These are phyloP conservation scores for Phoenix dactylifera DNA, from an alignment of 176 grass and related monocot species.

Conservation along the genomic window DNA sequence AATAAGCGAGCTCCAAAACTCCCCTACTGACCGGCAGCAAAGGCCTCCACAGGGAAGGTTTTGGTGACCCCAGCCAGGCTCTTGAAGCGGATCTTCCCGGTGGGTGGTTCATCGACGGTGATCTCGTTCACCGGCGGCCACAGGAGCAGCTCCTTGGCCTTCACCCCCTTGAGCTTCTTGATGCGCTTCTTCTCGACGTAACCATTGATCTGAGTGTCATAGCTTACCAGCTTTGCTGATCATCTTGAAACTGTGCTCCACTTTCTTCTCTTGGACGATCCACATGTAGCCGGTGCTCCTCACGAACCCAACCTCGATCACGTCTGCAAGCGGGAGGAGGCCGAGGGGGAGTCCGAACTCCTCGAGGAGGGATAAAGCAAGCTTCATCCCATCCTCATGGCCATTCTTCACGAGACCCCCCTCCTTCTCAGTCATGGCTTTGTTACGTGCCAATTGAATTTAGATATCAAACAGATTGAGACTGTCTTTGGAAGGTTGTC, in stretches of 20 bases:
- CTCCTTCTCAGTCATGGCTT: constrained; percentile 35
- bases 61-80: constrained; percentile 77
- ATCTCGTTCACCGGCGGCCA: constrained; percentile 75
- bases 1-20: too few species aligned
- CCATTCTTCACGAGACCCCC: constrained; percentile 43
- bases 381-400: constrained; percentile 43
- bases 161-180: constrained; percentile 76
- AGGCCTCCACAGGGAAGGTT: constrained; percentile 71
- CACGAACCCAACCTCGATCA: constrained; percentile 64
- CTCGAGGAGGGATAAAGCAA: constrained; percentile 39
- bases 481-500: too few species aligned
- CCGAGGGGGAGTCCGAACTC: constrained; percentile 71
- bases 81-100: constrained; percentile 75
- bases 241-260: constrained; percentile 74
- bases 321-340: constrained; percentile 51
- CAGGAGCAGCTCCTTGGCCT: constrained; percentile 81
- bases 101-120: constrained; percentile 38
- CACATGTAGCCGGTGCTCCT: constrained; percentile 65
- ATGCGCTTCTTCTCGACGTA: constrained; percentile 40
- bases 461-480: too few species aligned
- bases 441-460: too few species aligned
- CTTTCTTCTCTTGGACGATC: constrained; percentile 44
- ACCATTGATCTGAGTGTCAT: constrained; percentile 48
- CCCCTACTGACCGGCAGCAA: constrained; percentile 50
- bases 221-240: constrained; percentile 56